Evolutionary conservation across 345 rosid genomes (phyloP), one percentile per base, ranked within the genome.

Genomic region (Sonneratia alba): DNA sequence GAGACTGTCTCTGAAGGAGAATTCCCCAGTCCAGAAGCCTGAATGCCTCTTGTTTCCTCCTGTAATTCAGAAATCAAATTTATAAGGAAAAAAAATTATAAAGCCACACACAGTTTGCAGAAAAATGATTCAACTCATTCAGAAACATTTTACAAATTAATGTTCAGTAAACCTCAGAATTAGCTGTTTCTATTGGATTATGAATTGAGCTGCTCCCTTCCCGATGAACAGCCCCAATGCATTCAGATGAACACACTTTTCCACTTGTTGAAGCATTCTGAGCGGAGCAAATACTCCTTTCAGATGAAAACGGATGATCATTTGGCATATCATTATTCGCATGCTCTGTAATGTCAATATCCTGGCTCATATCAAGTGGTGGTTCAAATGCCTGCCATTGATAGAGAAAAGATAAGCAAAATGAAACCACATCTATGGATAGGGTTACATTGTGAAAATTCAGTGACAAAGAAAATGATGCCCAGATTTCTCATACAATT

Each of bases 361-460:
- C 96, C 75, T 82, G 89, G 87, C 91, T 89, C 97, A 95, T 83
- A 83, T 92, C 98, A 67, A 92, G 75, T 55, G 99, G 99, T n/a
- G 99, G 96, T 66, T 92, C 98, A 85, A 95, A 95, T 78, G 90
- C 94, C 99, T 95, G 86, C 80, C 80, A 81, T 70, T 73, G 24
- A 79, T 64, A n/a, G 27, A 34, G 48, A 24, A 37, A 21, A 10
- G 16, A n/a, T 34, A 55, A 1, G 45, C 7, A 65, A 21, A 34
- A 27, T 36, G 7, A 66, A 48, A 48, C 36, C 10, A 66, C 21
- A 43, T 68, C n/a, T n/a, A 68, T 43, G 36, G 36, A 12, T 42
- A 11, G 18, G 7, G 21, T 68, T 7, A 27, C 10, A 21, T 43
- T 3, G 51, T 42, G 7, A 62, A 1, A 62, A 34, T 3, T 13